phyloP scores from a whole-genome alignment of 75 land plant genomes.

The Pinus taeda region DNA sequence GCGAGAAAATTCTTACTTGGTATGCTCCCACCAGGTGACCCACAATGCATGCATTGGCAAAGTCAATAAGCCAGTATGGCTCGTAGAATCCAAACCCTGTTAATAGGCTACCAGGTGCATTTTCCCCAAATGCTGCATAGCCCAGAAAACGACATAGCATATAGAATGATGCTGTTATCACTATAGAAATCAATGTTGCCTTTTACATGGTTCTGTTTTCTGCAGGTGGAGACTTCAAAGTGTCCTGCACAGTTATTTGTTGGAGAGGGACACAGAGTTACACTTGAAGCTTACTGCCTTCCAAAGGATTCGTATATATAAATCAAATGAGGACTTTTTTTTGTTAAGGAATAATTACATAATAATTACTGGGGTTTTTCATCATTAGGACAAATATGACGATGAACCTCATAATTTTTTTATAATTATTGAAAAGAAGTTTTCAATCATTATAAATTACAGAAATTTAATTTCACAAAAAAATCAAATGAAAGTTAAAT shows the following conservation, averaged over 20 bases:
- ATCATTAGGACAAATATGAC: too few relatives aligned
- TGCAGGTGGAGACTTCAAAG: conserved; percentile 65
- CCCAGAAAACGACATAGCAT: conserved; percentile 68
- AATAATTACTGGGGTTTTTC: too few relatives aligned
- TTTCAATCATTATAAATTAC: too few relatives aligned
- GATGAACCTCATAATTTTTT: too few relatives aligned
- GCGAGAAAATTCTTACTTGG: conserved; percentile 38
- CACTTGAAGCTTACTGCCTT: neutral
- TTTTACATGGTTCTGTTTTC: conserved; percentile 71
- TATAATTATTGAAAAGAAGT: too few relatives aligned
- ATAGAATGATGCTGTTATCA: conserved; percentile 59
- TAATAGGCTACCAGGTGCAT: conserved; percentile 67
- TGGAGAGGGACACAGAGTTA: neutral
- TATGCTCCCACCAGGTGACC: conserved; percentile 75
- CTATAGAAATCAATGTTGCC: conserved; percentile 41
- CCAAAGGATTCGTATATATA: neutral
- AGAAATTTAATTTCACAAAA: too few relatives aligned
- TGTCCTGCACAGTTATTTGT: conserved; percentile 39
- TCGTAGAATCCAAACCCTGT: conserved; percentile 73
- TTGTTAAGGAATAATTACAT: too few relatives aligned
- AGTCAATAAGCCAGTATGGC: conserved; percentile 73
- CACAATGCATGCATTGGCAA: conserved; percentile 78
- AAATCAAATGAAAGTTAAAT: too few relatives aligned
- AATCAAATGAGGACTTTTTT: too few relatives aligned
- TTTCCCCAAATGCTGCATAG: conserved; percentile 78